Percentiles rank a stretch among this genome's conserved stretches.
Evolutionary conservation across 192 early-diverging fungal genomes (phyloP).

Genomic region (Linnemannia exigua): DNA sequence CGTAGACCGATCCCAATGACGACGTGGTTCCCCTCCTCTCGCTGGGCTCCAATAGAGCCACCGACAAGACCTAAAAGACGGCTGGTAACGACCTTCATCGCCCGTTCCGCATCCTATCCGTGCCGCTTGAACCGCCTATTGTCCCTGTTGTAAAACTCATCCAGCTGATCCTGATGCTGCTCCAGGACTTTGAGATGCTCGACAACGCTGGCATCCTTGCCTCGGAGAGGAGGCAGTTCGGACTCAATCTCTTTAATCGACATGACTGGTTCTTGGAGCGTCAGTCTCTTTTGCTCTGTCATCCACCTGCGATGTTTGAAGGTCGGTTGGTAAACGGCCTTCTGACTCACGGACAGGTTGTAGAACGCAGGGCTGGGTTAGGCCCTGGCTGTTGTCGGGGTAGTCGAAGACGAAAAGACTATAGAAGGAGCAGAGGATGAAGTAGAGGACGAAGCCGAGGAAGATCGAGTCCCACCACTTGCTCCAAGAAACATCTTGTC

Average conservation of each 20-base stretch:
- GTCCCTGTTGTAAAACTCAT: slow-evolving; percentile 11
- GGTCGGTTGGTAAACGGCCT: slow-evolving; percentile 12
- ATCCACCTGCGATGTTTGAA: slow-evolving; percentile 19
- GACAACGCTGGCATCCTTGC: not conserved
- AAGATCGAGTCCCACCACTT: not conserved
- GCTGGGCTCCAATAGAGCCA: not conserved
- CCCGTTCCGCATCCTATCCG: not conserved
- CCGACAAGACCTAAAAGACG: not conserved
- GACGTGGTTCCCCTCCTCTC: not conserved
- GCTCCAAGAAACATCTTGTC: not conserved
- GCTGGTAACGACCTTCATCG: not conserved
- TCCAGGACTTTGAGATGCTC: not conserved
- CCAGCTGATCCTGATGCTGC: not conserved
- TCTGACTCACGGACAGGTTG: slow-evolving; percentile 13
- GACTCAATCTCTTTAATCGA: not conserved
- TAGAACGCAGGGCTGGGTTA: not conserved
- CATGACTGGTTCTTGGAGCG: too few species aligned
- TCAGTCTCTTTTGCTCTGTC: not conserved
- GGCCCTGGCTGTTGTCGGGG: not conserved
- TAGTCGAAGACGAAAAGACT: not conserved
- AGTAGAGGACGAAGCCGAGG: not conserved
- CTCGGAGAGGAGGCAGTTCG: slow-evolving; percentile 9
- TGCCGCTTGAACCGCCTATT: slow-evolving; percentile 3
- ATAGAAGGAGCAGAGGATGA: not conserved
- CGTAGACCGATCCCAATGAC: slow-evolving; percentile 5